These are phyloP conservation scores for Crithidia acanthocephali DNA, from an alignment of 208 protist species.

Conservation along the genomic window DNA sequence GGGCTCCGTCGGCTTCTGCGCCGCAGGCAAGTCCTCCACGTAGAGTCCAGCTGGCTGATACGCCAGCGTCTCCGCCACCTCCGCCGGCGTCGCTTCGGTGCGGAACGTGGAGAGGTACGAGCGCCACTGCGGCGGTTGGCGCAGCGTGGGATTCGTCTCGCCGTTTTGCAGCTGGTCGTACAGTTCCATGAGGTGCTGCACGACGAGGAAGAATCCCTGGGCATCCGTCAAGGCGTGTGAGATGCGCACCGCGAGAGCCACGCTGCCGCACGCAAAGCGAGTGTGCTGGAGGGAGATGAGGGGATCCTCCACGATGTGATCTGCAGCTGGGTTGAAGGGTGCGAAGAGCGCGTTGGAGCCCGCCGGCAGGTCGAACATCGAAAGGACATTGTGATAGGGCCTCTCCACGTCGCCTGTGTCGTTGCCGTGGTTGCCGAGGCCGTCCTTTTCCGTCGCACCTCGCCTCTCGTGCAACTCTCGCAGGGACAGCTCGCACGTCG, in stretches of 20 bases:
- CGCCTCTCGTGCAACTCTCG: constrained; percentile 9
- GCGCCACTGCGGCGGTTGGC: constrained; percentile 2
- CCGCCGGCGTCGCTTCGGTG: background rate
- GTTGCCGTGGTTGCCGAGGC: background rate
- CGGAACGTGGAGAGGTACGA: constrained; percentile 6
- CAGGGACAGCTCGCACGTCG: constrained; percentile 13
- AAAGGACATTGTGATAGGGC: background rate
- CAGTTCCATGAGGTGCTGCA: constrained; percentile 24
- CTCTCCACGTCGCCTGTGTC: background rate
- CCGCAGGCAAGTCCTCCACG: background rate
- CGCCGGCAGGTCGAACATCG: constrained; percentile 33
- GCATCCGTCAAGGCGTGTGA: constrained; percentile 33
- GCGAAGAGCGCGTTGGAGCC: constrained; percentile 36
- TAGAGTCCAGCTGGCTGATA: background rate
- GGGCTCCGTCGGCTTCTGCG: background rate
- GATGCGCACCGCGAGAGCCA: constrained; percentile 32
- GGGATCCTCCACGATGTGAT: constrained; percentile 11
- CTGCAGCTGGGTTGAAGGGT: constrained; percentile 9
- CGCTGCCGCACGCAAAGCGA: constrained; percentile 35
- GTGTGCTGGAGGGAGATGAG: constrained; percentile 39
- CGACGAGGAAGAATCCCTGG: constrained; percentile 28
- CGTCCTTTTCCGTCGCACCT: background rate
- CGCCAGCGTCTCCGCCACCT: constrained; percentile 8
- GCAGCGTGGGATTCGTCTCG: background rate
- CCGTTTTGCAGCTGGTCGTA: constrained; percentile 5